Base-by-base conservation (phyloP, 148 eudicot species). In the Agrostemma githago region DNA sequence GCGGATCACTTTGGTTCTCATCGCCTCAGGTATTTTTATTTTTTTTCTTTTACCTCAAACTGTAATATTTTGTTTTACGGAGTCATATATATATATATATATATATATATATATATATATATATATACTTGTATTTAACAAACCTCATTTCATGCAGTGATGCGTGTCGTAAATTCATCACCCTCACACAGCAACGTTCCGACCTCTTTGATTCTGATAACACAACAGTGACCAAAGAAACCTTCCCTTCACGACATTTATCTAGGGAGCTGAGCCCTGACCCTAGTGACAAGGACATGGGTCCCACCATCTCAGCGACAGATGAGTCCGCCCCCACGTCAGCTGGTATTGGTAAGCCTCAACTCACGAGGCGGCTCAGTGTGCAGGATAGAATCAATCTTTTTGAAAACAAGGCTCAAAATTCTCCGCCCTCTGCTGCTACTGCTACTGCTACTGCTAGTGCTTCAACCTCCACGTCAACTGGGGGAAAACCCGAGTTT, bases 1-100 rank as follows among this genome's bases (percentile, higher is more conserved):
- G 93, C 98, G n/a, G 86, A 88, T 62, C 86, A 79, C 81, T 92
- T 95, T 80, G 90, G 96, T 72, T 92, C 97, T 72, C 77, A 85
- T 74, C 97, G 88, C 75, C 80, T 90, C n/a, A 85, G 90, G 97
- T 92, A 80, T 43, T 6, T 39, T 8, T 21, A 3, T 4, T 73
- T 62, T 21, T 8, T 4, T 73, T 62, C 5, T 4, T 37, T 8
- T 40, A 8, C 2, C 68, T 63, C 3, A 56, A 20, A 7, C 34
- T 26, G 34, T 26, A 26, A 26, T 26, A 26, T 26, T 26, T 26
- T 26, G 34, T 26, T 46, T 46, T 46, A 46, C 39, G 15, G 34
- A 73, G 59, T 43, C 60, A n/a, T 48, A 26, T 26, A 26, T 1
- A 26, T 1, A 26, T 26, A 26, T 26, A 26, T 1, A n/a, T 26